A percentile compares a stretch with the other conserved stretches of the same genome.
Evolutionary conservation across 1,139 yeast species (phyloP).

Genomic region (Trichomonascaceae sp.): DNA sequence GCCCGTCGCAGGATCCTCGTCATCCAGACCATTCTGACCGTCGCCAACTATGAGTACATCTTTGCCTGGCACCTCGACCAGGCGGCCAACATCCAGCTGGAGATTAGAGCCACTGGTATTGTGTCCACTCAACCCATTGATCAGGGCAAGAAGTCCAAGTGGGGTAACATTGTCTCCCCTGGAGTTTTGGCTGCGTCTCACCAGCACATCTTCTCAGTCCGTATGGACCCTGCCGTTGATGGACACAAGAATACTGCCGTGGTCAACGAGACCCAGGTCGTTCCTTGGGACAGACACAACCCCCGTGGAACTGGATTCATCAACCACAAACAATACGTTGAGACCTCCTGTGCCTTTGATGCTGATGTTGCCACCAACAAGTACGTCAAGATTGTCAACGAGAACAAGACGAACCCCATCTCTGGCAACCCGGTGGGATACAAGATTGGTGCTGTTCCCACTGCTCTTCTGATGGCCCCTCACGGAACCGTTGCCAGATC

Average conservation of each 20-base stretch:
- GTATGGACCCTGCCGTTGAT: conserved; percentile 75
- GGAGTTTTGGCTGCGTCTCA: conserved; percentile 82
- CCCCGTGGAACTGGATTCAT: conserved; percentile 69
- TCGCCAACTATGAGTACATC: conserved; percentile 81
- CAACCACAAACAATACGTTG: conserved; percentile 50
- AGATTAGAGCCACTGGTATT: conserved; percentile 83
- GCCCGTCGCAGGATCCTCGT: conserved; percentile 81
- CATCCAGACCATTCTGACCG: conserved; percentile 78
- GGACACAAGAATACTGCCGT: conserved; percentile 51
- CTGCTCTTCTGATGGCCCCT: conserved; percentile 62
- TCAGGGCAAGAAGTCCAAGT: conserved; percentile 56
- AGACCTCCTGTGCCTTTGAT: conserved; percentile 60
- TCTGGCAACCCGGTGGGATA: conserved; percentile 74
- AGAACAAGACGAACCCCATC: conserved; percentile 60
- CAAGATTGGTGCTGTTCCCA: conserved; percentile 66
- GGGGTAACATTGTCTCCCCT: conserved; percentile 81
- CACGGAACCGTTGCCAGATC: conserved; percentile 46
- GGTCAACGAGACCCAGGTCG: conserved; percentile 32
- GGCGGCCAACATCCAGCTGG: conserved; percentile 73
- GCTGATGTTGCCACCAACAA: conserved; percentile 70
- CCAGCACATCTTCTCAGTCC: conserved; percentile 74
- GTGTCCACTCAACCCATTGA: conserved; percentile 61
- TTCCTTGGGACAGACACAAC: conserved; percentile 48
- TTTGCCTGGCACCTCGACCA: conserved; percentile 66
- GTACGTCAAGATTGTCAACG: conserved; percentile 63